Evolutionary conservation across 2,329 filamentous ascomycete genomes (phyloP), one percentile per base, ranked within the genome.

Genomic region (Trichophyton verrucosum): DNA sequence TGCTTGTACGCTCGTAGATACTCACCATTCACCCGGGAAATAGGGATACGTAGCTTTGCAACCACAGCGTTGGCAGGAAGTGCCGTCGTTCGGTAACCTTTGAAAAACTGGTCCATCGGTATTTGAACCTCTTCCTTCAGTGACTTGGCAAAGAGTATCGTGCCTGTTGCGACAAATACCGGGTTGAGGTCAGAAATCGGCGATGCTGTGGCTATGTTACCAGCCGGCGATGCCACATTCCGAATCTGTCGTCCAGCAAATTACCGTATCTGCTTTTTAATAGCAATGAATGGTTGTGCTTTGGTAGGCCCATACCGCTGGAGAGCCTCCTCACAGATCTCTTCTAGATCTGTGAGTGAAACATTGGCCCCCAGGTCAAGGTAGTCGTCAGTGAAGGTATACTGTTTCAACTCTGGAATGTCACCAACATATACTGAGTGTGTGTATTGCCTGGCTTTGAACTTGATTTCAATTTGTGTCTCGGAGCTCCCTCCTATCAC

Each of bases 391-490:
- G 87, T 80, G 71, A 96, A 86, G 3, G 78, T 80, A 70, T 89
- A 97, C 66, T 91, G 87, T 11, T 90, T 82, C 61, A 99, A 77
- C 74, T 97, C 94, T 0, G 89, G 79, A 62, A 99, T 96, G 68
- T 99, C 94, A 9, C 92, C 91, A 8, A 97, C 88, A 66, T 87
- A 97, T 0, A 99, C 88, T 0, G 91, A 96, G 0, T 89, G 85
- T 3, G 87, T 86, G 71, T 97, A 97, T 67, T 91, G 83, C 79
- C 96, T 83, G 0, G 87, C 90, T 77, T 97, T 97, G 82, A 99
- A 97, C 75, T 96, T 96, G 76, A 95, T 88, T 75, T 99, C 94
- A 63, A 99, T 97, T 74, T 97, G 94, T 0, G 92, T 97, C 74
- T 99, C 94, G 1, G 91, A 95, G 71, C 91, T 96, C 63, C 94